Conservation (phyloP, 352 stramenopile species). For the Pythium guiyangense region DNA sequence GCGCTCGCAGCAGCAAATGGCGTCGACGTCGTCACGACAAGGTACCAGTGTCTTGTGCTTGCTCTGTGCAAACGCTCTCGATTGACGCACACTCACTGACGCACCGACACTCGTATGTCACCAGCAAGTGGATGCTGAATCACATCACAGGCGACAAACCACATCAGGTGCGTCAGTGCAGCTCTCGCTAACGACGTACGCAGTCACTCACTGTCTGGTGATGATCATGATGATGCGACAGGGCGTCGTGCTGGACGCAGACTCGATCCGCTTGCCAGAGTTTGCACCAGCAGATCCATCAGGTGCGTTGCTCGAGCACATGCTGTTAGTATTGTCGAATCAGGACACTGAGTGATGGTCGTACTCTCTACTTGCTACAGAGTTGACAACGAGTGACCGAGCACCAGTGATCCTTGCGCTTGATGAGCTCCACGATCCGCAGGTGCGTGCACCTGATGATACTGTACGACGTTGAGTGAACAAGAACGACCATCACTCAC, state of each 20-base stretch:
- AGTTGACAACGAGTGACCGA: constrained; percentile 25
- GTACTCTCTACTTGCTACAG: constrained; percentile 15
- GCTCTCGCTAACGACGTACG: too few relatives aligned
- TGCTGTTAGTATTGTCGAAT: too few relatives aligned
- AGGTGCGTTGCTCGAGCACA: constrained; percentile 16
- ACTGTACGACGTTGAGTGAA: neutral
- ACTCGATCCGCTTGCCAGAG: constrained; percentile 46
- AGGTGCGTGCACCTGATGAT: constrained; percentile 30
- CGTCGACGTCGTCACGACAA: constrained; percentile 24
- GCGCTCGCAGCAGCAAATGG: constrained; percentile 25
- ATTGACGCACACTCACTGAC: too few relatives aligned
- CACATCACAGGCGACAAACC: constrained; percentile 79
- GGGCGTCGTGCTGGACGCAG: constrained; percentile 72
- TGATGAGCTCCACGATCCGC: constrained; percentile 77
- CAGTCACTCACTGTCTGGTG: too few relatives aligned
- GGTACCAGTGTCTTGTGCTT: too few relatives aligned
- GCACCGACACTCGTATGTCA: too few relatives aligned
- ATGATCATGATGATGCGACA: too few relatives aligned
- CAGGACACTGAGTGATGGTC: neutral
- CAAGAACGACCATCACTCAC: neutral
- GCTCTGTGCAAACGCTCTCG: too few relatives aligned
- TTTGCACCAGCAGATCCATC: constrained; percentile 43
- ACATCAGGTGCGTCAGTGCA: constrained; percentile 41
- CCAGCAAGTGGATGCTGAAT: constrained; percentile 84
- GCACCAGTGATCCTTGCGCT: constrained; percentile 67